A percentile compares a stretch with the other conserved stretches of the same genome.
Evolutionary conservation across 164 flowering plant species (phyloP).

Genomic region (Vitis cinerea): DNA sequence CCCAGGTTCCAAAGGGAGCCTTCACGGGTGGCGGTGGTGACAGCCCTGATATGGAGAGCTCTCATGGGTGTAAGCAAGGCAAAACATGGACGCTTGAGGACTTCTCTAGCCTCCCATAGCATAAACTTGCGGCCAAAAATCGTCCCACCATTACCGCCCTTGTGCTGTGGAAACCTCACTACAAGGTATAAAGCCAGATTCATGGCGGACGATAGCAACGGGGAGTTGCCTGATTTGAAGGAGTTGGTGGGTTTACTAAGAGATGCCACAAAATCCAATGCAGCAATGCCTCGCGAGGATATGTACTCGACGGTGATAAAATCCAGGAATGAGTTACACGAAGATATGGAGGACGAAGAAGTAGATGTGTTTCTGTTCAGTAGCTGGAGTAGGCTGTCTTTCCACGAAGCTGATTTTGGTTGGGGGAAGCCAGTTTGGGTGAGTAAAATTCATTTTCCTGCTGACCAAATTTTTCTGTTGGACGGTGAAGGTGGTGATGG

Average conservation of each 20-base stretch:
- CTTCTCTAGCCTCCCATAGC: neutral
- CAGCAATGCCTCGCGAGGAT: neutral
- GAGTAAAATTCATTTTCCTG: neutral
- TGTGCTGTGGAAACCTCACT: conserved; percentile 7
- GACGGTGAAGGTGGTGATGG: conserved; percentile 7
- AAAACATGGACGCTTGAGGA: neutral
- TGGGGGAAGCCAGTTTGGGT: conserved; percentile 13
- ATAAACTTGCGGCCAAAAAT: conserved; percentile 1
- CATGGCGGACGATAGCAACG: neutral
- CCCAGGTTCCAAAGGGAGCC: neutral
- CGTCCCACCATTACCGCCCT: neutral
- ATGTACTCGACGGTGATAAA: neutral
- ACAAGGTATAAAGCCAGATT: neutral
- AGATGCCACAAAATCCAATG: neutral
- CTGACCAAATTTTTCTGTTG: neutral
- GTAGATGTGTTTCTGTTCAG: neutral
- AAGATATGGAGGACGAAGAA: neutral
- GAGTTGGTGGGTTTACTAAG: neutral
- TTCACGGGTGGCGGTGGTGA: conserved; percentile 10
- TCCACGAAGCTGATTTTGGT: conserved; percentile 16
- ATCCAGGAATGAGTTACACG: neutral
- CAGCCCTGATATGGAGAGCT: conserved; percentile 8
- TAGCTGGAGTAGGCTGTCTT: conserved; percentile 7
- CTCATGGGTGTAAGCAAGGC: neutral
- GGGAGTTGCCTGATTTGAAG: neutral